Evolutionary conservation across 2,329 filamentous ascomycete species (phyloP), one percentile per base, ranked within the genome.

Genomic region (Proliferodiscus dingleyae): DNA sequence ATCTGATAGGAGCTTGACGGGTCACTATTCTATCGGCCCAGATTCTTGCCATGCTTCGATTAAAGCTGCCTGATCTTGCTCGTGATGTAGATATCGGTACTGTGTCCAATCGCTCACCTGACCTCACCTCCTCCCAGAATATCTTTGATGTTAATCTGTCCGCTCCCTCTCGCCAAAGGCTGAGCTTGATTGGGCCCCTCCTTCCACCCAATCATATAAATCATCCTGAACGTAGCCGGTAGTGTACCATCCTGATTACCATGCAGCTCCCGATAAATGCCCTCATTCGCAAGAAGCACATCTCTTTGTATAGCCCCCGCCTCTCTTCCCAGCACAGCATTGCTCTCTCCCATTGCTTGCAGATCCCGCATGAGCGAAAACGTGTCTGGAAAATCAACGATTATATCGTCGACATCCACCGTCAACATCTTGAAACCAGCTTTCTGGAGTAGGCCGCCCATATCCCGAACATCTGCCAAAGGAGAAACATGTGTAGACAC

Each of bases 131-230:
- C 61, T 21, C 62, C 61, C n/a, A 87, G 64, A 15, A 95, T 73
- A 65, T 97, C 90, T 66, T 93, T 95, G 52, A 98, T 75, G 66
- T 87, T 95, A 33, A 95, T 71, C 62, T 95, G 75, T 8, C 88
- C 93, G 53, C 85, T 95, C 0, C 93, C 93, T 55, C 93, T 79
- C 54, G 83, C 69, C 47, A 97, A 69, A 4, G 93, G 90, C 67
- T 91, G 74, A 2, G 83, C 74, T 68, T 97, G 90, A 43, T 83
- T 79, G 23, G 78, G 76, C 2, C 87, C 84, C 55, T 90, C 87
- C 64, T 91, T 94, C 93, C 93, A 98, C 0, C 93, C 93, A 67
- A 98, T 98, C 90, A 97, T 96, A 66, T 93, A 95, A 51, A 98
- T 96, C 57, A 95, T 77, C 56, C 93, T 78, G 63, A 96, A 98